Conservation (phyloP, 352 stramenopile species). For the Phytophthora pinifolia region DNA sequence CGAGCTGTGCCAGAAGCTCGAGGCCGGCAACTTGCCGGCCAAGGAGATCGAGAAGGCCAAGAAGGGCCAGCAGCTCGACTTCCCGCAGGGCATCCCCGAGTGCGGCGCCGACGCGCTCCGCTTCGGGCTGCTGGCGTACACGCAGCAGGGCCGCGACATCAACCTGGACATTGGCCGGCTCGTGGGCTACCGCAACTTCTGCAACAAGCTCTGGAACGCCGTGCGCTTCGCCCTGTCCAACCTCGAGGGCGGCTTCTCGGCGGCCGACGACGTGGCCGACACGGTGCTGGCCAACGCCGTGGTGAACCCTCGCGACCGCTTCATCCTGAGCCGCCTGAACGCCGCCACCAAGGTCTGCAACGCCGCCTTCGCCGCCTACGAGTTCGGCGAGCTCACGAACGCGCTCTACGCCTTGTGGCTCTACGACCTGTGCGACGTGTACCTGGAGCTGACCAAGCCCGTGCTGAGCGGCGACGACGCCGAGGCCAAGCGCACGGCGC, state of each 20-base stretch:
- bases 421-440: conserved; percentile 99
- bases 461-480: conserved; percentile 88
- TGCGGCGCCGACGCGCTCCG: conserved; percentile 98
- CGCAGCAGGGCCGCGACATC: conserved; percentile 94
- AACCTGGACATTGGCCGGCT: conserved; percentile 99
- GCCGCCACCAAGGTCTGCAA: conserved; percentile 73
- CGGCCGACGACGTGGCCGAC: conserved; percentile 53
- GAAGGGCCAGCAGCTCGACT: conserved; percentile 96
- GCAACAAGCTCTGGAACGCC: conserved; percentile 99
- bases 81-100: conserved; percentile 98
- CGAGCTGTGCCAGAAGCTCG: conserved; percentile 94
- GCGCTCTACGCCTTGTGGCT: conserved; percentile 98
- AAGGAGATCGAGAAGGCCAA: conserved; percentile 98
- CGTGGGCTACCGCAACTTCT: conserved; percentile 99
- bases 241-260: conserved; percentile 81
- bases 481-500: conserved; percentile 72
- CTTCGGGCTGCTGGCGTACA: conserved; percentile 98
- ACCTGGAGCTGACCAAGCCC: conserved; percentile 99
- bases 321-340: conserved; percentile 85
- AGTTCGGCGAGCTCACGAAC: conserved; percentile 96
- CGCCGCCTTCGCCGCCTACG: conserved; percentile 91
- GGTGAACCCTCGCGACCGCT: conserved; percentile 70
- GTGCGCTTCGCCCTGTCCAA: conserved; percentile 98
- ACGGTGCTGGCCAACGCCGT: conserved; percentile 67
- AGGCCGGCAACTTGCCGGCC: conserved; percentile 95